Evolutionary conservation across 148 eudicot species (phyloP).

Genomic region (Vaccinium darrowii): DNA sequence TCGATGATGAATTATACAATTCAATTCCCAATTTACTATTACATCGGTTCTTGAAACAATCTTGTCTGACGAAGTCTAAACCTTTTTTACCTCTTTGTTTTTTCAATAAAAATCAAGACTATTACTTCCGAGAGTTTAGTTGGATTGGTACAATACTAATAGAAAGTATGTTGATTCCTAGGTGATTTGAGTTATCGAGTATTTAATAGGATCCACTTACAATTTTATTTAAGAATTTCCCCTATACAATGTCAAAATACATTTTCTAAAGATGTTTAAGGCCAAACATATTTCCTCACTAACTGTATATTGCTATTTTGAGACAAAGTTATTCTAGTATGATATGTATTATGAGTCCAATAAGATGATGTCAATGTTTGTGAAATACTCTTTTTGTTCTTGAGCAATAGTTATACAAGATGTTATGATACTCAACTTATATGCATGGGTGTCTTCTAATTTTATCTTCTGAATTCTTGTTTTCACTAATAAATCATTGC

Average conservation of each 20-base stretch:
- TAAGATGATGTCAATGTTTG: background rate
- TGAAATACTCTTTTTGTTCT: background rate
- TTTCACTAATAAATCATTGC: background rate
- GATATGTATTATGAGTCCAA: background rate
- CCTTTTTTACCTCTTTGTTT: too few relatives aligned
- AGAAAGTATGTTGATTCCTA: background rate
- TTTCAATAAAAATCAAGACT: too few relatives aligned
- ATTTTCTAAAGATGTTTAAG: background rate
- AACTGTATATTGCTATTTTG: background rate
- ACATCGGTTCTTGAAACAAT: too few relatives aligned
- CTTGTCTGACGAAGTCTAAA: too few relatives aligned
- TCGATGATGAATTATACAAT: too few relatives aligned
- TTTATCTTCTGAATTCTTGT: background rate
- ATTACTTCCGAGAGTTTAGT: too few relatives aligned
- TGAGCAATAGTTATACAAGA: background rate
- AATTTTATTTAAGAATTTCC: background rate
- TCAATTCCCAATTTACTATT: too few relatives aligned
- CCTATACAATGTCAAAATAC: background rate
- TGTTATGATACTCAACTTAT: background rate
- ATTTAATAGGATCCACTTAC: background rate
- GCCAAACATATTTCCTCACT: background rate
- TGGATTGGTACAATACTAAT: too few relatives aligned
- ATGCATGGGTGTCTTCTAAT: background rate
- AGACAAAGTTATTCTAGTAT: background rate
- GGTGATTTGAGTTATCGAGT: too few relatives aligned